Conservation (phyloP, 1,139 yeast genomes). For the Lodderomyces parapsilosis region DNA sequence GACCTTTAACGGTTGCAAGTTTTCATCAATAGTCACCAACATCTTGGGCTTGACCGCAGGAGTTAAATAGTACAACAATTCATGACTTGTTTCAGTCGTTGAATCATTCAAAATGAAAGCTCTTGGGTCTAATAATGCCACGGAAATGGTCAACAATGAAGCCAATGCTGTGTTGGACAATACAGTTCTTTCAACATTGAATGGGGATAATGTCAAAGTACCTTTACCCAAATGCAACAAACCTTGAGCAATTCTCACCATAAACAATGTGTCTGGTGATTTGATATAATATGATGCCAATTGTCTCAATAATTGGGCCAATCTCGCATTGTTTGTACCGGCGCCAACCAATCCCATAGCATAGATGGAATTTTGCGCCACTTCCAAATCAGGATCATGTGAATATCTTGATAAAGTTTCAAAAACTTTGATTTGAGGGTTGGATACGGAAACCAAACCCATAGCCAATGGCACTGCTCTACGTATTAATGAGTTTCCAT, state of each 20-base stretch:
- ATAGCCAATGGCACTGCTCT: slow-evolving; percentile 97
- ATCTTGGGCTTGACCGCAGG: slow-evolving; percentile 92
- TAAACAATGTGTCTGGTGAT: slow-evolving; percentile 86
- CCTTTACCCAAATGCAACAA: slow-evolving; percentile 95
- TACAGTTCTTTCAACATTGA: slow-evolving; percentile 84
- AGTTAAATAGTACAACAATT: slow-evolving; percentile 78
- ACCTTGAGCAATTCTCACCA: slow-evolving; percentile 95
- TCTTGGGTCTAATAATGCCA: slow-evolving; percentile 84
- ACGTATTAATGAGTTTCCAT: slow-evolving; percentile 88
- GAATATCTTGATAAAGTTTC: slow-evolving; percentile 95
- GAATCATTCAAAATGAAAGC: slow-evolving; percentile 55
- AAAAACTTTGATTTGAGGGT: slow-evolving; percentile 96
- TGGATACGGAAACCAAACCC: slow-evolving; percentile 91
- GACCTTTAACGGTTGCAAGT: slow-evolving; percentile 83
- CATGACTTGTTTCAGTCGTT: slow-evolving; percentile 63
- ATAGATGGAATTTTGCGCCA: slow-evolving; percentile 91
- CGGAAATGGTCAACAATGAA: slow-evolving; percentile 79
- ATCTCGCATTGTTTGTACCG: slow-evolving; percentile 97
- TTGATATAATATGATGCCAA: slow-evolving; percentile 90
- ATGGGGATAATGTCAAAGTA: slow-evolving; percentile 84
- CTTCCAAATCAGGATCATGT: slow-evolving; percentile 92
- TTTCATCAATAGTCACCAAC: slow-evolving; percentile 89
- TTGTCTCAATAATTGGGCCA: slow-evolving; percentile 93
- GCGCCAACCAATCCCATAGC: slow-evolving; percentile 99
- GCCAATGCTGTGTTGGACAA: slow-evolving; percentile 89